A percentile compares a stretch with the other conserved stretches of the same genome.
These are phyloP conservation scores for Cytospora chrysosperma DNA, from an alignment of 2,329 filamentous ascomycete genomes.

Conservation along the genomic window DNA sequence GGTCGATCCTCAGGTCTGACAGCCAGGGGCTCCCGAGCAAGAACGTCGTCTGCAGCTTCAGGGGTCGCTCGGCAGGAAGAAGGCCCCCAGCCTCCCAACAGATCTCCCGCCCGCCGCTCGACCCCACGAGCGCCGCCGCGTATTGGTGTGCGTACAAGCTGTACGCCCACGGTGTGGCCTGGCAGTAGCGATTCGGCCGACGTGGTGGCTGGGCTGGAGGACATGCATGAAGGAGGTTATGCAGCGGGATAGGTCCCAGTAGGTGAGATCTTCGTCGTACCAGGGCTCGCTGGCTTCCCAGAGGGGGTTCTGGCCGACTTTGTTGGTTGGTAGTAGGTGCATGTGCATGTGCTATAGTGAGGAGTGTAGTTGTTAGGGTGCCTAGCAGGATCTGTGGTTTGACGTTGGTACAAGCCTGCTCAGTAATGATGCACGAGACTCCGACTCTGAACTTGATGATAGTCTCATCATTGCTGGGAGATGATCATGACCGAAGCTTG, in stretches of 20 bases:
- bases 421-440: conserved; percentile 63
- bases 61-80: no score
- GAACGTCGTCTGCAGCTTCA: conserved; percentile 68
- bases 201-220: conserved; percentile 50
- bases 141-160: conserved; percentile 68
- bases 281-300: conserved; percentile 56
- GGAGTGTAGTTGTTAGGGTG: conserved; percentile 58
- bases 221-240: conserved; percentile 57
- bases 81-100: conserved; percentile 56
- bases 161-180: conserved; percentile 63
- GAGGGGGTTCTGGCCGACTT: conserved; percentile 59
- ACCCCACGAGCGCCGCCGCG: conserved; percentile 50
- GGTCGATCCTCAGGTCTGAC: conserved; percentile 54
- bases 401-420: conserved; percentile 58
- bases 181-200: conserved; percentile 55
- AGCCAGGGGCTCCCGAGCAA: conserved; percentile 65
- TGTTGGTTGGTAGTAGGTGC: conserved; percentile 67
- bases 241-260: conserved; percentile 61
- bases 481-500: conserved; percentile 56
- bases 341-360: conserved; percentile 70
- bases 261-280: conserved; percentile 60
- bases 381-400: conserved; percentile 52
- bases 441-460: conserved; percentile 59
- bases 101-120: conserved; percentile 56
- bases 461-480: conserved; percentile 41